Base-by-base conservation (phyloP, 495 filamentous ascomycete genomes). In the Trichoderma virens region DNA sequence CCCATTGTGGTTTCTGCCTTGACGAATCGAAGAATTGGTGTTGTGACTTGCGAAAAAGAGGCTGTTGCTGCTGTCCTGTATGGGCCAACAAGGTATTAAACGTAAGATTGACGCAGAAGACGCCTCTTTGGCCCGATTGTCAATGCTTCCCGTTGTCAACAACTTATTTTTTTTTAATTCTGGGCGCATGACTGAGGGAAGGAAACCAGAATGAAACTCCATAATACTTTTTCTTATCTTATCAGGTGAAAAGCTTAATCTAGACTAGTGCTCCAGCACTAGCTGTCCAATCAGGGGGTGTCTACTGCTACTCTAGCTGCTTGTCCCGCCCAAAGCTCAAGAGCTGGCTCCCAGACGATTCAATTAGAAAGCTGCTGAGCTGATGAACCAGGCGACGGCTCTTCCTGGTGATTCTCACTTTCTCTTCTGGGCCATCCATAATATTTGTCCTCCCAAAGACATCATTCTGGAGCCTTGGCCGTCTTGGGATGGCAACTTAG, bases 161-260 rank as follows among this genome's bases (percentile, higher is more conserved):
- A 30, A 14, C 7, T 25, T 14, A 28, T 7, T 30, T 56, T 56
- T 56, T 31, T 16, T 2, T 14, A 11, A 9, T 30, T 27, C 7
- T 30, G 9, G 13, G 51, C 51, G 51, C 51, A 18, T 5, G 20
- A 51, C 9, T 13, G 18, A 30, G 25, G 2, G 51, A 56, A 56
- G 20, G 20, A 20, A 7, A 28, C 18, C 16, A 0, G 7, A 56
- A 30, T 3, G 2, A 16, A 30, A 14, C 51, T 20, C 8, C 45
- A 27, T 25, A 51, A 47, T 47, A 47, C 43, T 47, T 56, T 56
- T 56, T 27, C 51, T 56, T 56, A 56, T 56, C 51, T 56, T 56
- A 56, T 56, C 51, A 25, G 25, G 2, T 23, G 0, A 9, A 30
- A 56, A 30, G 23, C 1, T 31, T 16, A 56, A 56, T 56, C 23